Conservation (phyloP, 805 yeast species). For the Starmerella sp. region DNA sequence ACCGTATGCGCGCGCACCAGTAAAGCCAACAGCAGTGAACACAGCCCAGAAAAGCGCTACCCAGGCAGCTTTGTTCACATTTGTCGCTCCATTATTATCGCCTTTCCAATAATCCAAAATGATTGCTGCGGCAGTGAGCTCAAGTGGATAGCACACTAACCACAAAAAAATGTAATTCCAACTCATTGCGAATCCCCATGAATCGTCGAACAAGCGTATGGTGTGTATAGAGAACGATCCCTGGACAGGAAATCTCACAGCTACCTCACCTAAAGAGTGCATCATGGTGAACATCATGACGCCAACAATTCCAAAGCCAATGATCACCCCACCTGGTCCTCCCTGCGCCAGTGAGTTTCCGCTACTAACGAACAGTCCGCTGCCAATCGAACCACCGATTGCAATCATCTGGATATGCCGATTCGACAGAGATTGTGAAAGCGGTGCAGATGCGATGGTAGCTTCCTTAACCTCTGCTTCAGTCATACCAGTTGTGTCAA, state of each 20-base stretch:
- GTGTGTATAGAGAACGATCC: constrained; percentile 49
- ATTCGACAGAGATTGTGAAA: constrained; percentile 28
- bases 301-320: constrained; percentile 40
- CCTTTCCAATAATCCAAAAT: constrained; percentile 41
- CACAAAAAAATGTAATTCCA: constrained; percentile 55
- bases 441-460: constrained; percentile 15
- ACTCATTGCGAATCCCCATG: constrained; percentile 55
- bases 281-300: constrained; percentile 49
- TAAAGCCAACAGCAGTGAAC: constrained; percentile 36
- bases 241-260: constrained; percentile 50
- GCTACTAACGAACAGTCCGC: constrained; percentile 46
- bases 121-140: constrained; percentile 49
- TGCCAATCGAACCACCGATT: constrained; percentile 71
- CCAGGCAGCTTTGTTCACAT: constrained; percentile 41
- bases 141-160: constrained; percentile 52
- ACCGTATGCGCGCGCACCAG: constrained; percentile 46
- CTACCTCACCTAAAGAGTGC: constrained; percentile 54
- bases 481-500: constrained; percentile 23
- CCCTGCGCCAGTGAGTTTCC: constrained; percentile 38
- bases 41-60: constrained; percentile 42
- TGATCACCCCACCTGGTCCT: constrained; percentile 41
- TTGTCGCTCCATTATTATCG: constrained; percentile 49
- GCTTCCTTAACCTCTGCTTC: constrained; percentile 18
- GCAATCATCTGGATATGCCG: constrained; percentile 45
- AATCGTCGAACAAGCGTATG: constrained; percentile 48